Conservation (phyloP, 2,329 filamentous ascomycete species). For the Neonectria hederae region DNA sequence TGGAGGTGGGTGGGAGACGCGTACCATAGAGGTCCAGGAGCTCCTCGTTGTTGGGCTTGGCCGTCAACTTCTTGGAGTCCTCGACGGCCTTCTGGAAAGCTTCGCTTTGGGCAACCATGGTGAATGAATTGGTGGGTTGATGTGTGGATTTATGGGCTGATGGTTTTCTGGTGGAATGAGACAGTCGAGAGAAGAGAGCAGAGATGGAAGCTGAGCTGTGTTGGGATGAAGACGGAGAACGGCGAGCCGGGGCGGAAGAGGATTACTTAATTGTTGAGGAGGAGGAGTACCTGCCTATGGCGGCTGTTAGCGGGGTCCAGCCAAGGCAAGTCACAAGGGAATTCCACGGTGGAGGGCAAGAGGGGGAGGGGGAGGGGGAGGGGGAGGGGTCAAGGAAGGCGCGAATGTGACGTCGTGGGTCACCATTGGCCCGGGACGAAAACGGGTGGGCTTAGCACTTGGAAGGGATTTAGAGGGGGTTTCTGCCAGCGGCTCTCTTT, state of each 20-base stretch:
- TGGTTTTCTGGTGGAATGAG: not conserved
- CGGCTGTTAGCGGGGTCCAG: conserved; percentile 17
- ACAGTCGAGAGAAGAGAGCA: not conserved
- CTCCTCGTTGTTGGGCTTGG: conserved; percentile 71
- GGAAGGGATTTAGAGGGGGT: not conserved
- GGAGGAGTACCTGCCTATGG: conserved; percentile 12
- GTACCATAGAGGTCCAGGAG: conserved; percentile 71
- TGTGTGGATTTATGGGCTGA: conserved; percentile 1
- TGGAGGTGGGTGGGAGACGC: conserved; percentile 34
- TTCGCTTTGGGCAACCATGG: conserved; percentile 54
- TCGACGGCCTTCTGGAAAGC: conserved; percentile 66
- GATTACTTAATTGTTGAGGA: conserved; percentile 30
- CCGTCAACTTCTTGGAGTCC: conserved; percentile 74
- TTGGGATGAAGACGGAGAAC: conserved; percentile 19
- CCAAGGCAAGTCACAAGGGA: conserved; percentile 21
- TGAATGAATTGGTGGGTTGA: conserved; percentile 33
- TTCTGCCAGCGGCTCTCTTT: not conserved
- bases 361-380: conserved; percentile 11
- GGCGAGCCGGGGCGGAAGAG: conserved; percentile 20
- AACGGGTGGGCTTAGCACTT: conserved; percentile 1
- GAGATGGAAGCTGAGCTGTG: conserved; percentile 12
- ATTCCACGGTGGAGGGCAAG: conserved; percentile 9
- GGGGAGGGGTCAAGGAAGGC: conserved; percentile 1
- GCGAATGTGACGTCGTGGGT: conserved; percentile 22
- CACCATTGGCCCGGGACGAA: conserved; percentile 14